Conservation (phyloP, 306 rosid genomes). For the Trifolium subterraneum region DNA sequence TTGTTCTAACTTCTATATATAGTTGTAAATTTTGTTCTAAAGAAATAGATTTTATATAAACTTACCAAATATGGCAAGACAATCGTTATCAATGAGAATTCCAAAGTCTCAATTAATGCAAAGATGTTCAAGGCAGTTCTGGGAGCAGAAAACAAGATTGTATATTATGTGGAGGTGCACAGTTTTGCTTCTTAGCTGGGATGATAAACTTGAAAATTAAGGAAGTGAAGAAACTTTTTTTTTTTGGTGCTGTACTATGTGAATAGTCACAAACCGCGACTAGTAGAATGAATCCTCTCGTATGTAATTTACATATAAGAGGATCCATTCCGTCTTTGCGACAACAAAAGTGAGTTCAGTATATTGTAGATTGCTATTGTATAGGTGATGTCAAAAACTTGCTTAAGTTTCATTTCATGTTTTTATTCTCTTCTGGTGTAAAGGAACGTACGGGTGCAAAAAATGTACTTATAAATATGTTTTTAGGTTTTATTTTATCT, state of each 20-base stretch:
- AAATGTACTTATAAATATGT: not conserved
- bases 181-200: conserved; percentile 59
- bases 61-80: conserved; percentile 38
- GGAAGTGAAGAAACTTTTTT: not conserved
- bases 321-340: too few species aligned
- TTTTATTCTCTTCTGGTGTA: not conserved
- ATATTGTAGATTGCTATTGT: too few species aligned
- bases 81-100: conserved; percentile 38
- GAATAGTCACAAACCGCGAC: not conserved
- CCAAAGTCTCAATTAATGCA: conserved; percentile 50
- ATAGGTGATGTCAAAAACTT: not conserved
- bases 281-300: too few species aligned
- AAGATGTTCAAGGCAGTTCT: conserved; percentile 58
- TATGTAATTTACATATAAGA: too few species aligned
- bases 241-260: not conserved
- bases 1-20: not conserved
- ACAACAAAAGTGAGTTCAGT: too few species aligned
- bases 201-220: conserved; percentile 38
- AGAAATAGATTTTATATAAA: not conserved
- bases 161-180: conserved; percentile 77
- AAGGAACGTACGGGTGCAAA: not conserved
- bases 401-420: not conserved
- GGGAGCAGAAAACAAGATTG: conserved; percentile 63
- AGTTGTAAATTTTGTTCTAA: not conserved
- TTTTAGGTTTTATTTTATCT: not conserved